Evolutionary conservation across 2,329 filamentous ascomycete species (phyloP).

Genomic region (Colletotrichum chrysophilum): DNA sequence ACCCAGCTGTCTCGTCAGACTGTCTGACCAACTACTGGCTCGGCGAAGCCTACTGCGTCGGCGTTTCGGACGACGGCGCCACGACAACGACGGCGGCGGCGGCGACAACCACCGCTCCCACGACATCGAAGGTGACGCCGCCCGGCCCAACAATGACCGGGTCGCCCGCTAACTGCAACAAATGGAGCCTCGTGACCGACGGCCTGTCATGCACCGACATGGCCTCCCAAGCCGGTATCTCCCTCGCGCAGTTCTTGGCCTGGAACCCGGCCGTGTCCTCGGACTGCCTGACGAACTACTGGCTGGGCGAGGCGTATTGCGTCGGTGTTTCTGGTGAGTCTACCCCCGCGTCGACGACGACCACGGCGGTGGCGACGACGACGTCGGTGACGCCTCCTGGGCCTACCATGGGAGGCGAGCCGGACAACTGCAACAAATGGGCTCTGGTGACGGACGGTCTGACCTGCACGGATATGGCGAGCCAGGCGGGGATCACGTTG

Average conservation of each 20-base stretch:
- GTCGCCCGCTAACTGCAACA: conserved; percentile 21
- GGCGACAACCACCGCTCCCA: not conserved
- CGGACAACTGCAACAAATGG: conserved; percentile 23
- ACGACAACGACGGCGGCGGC: not conserved
- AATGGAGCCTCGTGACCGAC: conserved; percentile 16
- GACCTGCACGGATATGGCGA: conserved; percentile 10
- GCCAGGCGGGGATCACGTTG: conserved; percentile 8
- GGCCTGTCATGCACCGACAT: conserved; percentile 16
- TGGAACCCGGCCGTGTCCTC: conserved; percentile 25
- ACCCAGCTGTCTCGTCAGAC: conserved; percentile 25
- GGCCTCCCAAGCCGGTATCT: conserved; percentile 9
- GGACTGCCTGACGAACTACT: conserved; percentile 28
- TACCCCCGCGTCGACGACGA: conserved; percentile 4
- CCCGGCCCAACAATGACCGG: not conserved
- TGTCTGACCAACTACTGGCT: conserved; percentile 28
- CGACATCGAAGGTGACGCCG: not conserved
- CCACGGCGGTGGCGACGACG: not conserved
- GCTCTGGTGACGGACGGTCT: conserved; percentile 17
- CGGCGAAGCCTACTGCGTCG: conserved; percentile 28
- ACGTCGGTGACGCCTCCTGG: conserved; percentile 19
- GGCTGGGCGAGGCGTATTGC: conserved; percentile 29
- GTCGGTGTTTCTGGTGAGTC: conserved; percentile 12
- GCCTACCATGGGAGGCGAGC: not conserved
- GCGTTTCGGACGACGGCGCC: not conserved
- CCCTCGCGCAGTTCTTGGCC: conserved; percentile 12